phyloP scores from a whole-genome alignment of 1,284 basidiomycete species.

The Pisolithus thermaeus region DNA sequence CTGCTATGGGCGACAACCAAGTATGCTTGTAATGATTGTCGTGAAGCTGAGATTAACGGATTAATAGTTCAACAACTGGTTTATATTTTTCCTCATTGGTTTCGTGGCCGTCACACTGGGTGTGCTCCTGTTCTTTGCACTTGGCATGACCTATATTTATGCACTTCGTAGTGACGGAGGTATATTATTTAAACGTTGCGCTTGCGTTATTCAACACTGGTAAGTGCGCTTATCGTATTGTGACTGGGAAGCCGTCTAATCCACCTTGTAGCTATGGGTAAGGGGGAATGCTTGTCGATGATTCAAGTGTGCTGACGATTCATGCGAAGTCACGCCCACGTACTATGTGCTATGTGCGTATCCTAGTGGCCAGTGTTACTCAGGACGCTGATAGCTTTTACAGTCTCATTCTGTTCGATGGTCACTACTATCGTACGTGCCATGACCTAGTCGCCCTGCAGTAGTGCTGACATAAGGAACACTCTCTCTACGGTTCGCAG shows the following conservation, averaged over 20 bases:
- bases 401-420: conserved; percentile 68
- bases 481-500: conserved; percentile 24
- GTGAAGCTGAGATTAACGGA: background rate
- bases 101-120: conserved; percentile 83
- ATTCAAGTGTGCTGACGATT: conserved; percentile 11
- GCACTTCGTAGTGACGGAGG: conserved; percentile 64
- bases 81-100: conserved; percentile 81
- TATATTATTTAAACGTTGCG: conserved; percentile 96
- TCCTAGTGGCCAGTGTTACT: background rate
- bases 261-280: conserved; percentile 67
- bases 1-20: conserved; percentile 85
- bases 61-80: conserved; percentile 69
- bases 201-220: conserved; percentile 94
- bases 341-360: conserved; percentile 79
- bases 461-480: background rate
- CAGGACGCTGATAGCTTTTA: conserved; percentile 11
- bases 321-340: conserved; percentile 67
- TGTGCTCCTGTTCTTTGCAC: conserved; percentile 31
- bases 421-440: conserved; percentile 70
- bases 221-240: conserved; percentile 26
- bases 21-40: conserved; percentile 31
- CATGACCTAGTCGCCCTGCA: conserved; percentile 7
- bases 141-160: conserved; percentile 18
- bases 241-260: conserved; percentile 2
- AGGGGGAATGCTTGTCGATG: conserved; percentile 12